Evolutionary conservation across 306 rosid species (phyloP).

Genomic region (Prunus mume): DNA sequence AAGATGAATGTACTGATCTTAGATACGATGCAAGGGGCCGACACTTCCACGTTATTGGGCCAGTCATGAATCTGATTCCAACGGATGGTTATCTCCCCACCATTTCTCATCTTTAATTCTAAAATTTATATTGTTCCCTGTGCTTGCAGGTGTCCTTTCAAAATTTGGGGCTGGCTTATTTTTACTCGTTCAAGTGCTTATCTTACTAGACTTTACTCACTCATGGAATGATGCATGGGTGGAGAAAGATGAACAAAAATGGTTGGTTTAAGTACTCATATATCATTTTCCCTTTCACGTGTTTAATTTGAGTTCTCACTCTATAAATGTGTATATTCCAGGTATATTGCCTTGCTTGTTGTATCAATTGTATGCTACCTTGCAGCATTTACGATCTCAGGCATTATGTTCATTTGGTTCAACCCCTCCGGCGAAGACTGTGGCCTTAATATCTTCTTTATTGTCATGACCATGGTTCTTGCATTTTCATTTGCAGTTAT

Average conservation of each 20-base stretch:
- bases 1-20: neutral
- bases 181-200: conserved; percentile 85
- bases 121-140: neutral
- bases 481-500: conserved; percentile 65
- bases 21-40: neutral
- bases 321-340: conserved; percentile 13
- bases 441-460: conserved; percentile 86
- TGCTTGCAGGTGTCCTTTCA: conserved; percentile 61
- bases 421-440: conserved; percentile 90
- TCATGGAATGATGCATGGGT: conserved; percentile 96
- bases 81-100: neutral
- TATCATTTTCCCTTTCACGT: neutral
- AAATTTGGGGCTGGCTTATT: conserved; percentile 93
- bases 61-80: conserved; percentile 6
- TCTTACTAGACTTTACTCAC: conserved; percentile 83
- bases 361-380: conserved; percentile 80
- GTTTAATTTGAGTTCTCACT: conserved; percentile 22
- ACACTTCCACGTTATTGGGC: neutral
- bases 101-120: neutral
- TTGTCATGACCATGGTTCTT: conserved; percentile 86
- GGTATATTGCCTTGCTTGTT: conserved; percentile 91
- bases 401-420: conserved; percentile 94
- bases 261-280: conserved; percentile 44
- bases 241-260: conserved; percentile 89
- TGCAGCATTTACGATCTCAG: conserved; percentile 63